phyloP scores from a whole-genome alignment of 2,329 filamentous ascomycete genomes.

The Claviceps sp. region DNA sequence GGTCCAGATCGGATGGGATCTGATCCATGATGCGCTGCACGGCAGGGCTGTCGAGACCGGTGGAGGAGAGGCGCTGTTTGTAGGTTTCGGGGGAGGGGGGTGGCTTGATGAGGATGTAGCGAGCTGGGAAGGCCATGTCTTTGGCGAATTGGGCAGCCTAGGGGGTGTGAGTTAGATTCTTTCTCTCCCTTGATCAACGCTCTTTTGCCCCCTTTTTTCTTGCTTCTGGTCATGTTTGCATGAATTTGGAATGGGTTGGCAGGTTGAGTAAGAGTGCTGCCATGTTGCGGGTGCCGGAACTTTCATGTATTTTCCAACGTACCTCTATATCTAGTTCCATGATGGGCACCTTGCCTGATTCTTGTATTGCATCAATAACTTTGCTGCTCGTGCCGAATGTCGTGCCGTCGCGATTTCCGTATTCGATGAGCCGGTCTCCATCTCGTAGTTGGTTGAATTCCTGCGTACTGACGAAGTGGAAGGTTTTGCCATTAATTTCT shows the following conservation, averaged over 20 bases:
- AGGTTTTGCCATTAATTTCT: constrained; percentile 38
- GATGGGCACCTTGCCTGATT: constrained; percentile 45
- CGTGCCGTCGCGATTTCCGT: constrained; percentile 32
- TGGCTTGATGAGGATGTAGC: constrained; percentile 39
- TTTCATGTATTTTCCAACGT: constrained; percentile 11
- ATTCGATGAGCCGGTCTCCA: constrained; percentile 46
- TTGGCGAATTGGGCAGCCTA: constrained; percentile 44
- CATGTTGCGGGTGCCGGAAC: not conserved
- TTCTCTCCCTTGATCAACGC: not conserved
- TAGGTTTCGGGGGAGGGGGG: constrained; percentile 22
- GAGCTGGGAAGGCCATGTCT: constrained; percentile 41
- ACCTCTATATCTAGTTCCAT: constrained; percentile 41
- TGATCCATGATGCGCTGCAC: constrained; percentile 14
- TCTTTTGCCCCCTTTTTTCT: not conserved
- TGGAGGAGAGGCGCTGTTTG: constrained; percentile 16
- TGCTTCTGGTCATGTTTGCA: not conserved
- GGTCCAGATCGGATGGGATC: constrained; percentile 13
- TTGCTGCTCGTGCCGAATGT: constrained; percentile 45
- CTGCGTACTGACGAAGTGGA: constrained; percentile 41
- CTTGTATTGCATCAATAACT: constrained; percentile 35
- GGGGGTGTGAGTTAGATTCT: not conserved
- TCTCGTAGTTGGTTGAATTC: constrained; percentile 46
- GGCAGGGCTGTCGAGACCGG: constrained; percentile 11
- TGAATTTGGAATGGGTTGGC: not conserved
- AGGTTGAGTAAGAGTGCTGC: no score